Evolutionary conservation across 2,329 filamentous ascomycete genomes (phyloP).

Genomic region (Chrysosporium keratinophilum): DNA sequence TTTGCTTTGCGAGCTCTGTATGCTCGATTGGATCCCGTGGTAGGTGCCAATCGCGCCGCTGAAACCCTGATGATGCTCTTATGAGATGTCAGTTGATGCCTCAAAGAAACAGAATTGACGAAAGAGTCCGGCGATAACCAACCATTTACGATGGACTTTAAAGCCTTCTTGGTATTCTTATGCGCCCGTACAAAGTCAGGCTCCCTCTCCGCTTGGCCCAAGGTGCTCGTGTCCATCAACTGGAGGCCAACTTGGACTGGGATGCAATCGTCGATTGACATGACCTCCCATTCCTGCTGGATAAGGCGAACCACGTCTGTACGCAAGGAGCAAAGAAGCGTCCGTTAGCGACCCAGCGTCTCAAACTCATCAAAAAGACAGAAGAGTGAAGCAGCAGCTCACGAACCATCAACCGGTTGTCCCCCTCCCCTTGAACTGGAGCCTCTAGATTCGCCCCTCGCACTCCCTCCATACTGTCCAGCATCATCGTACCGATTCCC

Average conservation of each 20-base stretch:
- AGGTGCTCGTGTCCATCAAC: slow-evolving; percentile 83
- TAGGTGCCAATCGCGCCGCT: slow-evolving; percentile 98
- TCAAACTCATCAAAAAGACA: neutral
- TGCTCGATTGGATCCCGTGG: slow-evolving; percentile 93
- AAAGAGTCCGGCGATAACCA: slow-evolving; percentile 13
- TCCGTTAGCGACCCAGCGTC: neutral
- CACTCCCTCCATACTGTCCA: neutral
- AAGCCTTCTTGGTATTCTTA: slow-evolving; percentile 75
- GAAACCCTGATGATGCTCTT: slow-evolving; percentile 95
- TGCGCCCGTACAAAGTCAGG: slow-evolving; percentile 74
- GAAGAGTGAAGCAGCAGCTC: neutral
- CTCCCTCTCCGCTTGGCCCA: slow-evolving; percentile 83
- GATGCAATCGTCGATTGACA: slow-evolving; percentile 79
- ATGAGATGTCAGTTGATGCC: slow-evolving; percentile 14
- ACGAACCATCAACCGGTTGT: slow-evolving; percentile 12
- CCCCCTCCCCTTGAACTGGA: neutral
- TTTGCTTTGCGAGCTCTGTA: slow-evolving; percentile 75
- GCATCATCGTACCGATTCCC: neutral
- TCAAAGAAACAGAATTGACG: neutral
- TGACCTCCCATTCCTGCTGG: slow-evolving; percentile 79
- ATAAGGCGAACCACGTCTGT: slow-evolving; percentile 66
- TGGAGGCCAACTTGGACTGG: slow-evolving; percentile 92
- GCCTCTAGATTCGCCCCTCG: neutral
- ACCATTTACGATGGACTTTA: slow-evolving; percentile 87
- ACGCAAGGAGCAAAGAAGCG: slow-evolving; percentile 1